phyloP scores from a whole-genome alignment of 2,329 filamentous ascomycete genomes.

The Phyllosticta citribraziliensis region DNA sequence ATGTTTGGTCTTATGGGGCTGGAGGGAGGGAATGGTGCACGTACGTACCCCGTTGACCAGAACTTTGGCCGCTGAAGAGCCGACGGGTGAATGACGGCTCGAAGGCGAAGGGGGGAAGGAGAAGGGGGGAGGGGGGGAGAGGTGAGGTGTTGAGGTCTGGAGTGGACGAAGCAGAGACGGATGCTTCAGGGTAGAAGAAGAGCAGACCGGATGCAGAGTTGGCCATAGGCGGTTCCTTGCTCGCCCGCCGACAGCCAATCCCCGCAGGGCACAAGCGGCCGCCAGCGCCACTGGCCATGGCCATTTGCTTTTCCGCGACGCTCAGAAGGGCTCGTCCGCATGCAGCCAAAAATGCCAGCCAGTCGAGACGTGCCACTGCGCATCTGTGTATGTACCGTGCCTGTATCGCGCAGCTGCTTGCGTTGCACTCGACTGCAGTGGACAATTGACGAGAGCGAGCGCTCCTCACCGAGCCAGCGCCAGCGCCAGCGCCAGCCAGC shows the following conservation, averaged over 20 bases:
- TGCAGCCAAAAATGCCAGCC: not conserved
- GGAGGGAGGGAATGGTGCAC: conserved; percentile 10
- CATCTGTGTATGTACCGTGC: not conserved
- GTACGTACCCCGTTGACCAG: conserved; percentile 11
- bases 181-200: conserved; percentile 12
- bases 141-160: conserved; percentile 19
- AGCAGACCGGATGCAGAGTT: conserved; percentile 18
- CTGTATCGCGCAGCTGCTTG: not conserved
- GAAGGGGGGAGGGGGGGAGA: conserved; percentile 15
- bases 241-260: conserved; percentile 12
- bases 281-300: conserved; percentile 6
- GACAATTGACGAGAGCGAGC: too few species aligned
- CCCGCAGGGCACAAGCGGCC: conserved; percentile 8
- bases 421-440: not conserved
- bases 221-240: conserved; percentile 15
- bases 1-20: conserved; percentile 10
- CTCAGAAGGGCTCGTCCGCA: not conserved
- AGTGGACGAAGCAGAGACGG: conserved; percentile 8
- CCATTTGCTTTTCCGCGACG: conserved; percentile 7
- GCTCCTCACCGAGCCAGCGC: too few species aligned
- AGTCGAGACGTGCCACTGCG: conserved; percentile 5
- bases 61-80: conserved; percentile 11
- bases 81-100: conserved; percentile 14
- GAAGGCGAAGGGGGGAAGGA: conserved; percentile 7
- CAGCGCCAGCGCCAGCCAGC: too few species aligned